phyloP scores from a whole-genome alignment of 1,284 basidiomycete species.

The Entoloma clypeatum region DNA sequence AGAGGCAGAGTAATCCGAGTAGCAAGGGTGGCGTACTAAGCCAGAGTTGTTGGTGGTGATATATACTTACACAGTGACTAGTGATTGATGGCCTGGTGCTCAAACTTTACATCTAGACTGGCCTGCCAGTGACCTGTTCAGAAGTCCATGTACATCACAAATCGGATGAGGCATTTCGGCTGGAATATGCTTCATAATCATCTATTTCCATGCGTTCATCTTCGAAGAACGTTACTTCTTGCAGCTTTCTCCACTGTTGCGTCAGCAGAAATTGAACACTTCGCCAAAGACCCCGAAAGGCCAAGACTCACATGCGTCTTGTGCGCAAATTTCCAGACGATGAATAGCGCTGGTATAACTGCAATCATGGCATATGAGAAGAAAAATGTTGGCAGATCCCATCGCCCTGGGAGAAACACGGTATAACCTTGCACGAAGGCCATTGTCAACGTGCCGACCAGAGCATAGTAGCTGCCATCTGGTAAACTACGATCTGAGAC shows the following conservation, averaged over 20 bases:
- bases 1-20: no score
- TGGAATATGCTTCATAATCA: slow-evolving; percentile 16
- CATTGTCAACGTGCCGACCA: slow-evolving; percentile 43
- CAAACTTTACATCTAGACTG: no score
- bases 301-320: slow-evolving; percentile 39
- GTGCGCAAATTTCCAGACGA: slow-evolving; percentile 60
- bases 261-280: neutral
- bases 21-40: no score
- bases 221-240: slow-evolving; percentile 14
- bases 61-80: no score
- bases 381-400: slow-evolving; percentile 51
- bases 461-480: slow-evolving; percentile 37
- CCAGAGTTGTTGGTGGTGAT: no score
- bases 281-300: neutral
- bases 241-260: slow-evolving; percentile 13
- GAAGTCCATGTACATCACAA: no score
- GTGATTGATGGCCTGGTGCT: no score
- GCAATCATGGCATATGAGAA: slow-evolving; percentile 57
- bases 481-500: slow-evolving; percentile 5
- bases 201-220: slow-evolving; percentile 17
- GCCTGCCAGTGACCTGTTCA: no score
- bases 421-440: slow-evolving; percentile 51
- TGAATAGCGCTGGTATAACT: slow-evolving; percentile 47
- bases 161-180: no score
- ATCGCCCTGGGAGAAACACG: slow-evolving; percentile 53